Percentiles rank a stretch among this genome's conserved stretches.
Conservation (phyloP, 1,139 yeast species). For the Sugiyamaella novakii region DNA sequence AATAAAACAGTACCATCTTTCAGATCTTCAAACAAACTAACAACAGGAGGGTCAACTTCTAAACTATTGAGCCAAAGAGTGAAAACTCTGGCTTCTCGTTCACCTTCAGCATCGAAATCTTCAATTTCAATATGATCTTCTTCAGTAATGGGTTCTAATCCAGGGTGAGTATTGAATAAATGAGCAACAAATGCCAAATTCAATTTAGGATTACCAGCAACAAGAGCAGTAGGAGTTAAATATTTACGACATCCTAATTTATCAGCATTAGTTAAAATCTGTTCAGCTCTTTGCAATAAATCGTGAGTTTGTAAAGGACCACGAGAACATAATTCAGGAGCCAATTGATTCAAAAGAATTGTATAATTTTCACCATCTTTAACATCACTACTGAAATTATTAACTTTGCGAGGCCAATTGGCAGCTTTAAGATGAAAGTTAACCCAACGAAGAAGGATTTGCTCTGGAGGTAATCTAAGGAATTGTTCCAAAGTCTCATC, state of each 20-base stretch:
- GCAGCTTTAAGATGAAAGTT: slow-evolving; percentile 95
- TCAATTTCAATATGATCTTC: slow-evolving; percentile 78
- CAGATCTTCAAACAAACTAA: slow-evolving; percentile 87
- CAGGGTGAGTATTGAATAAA: slow-evolving; percentile 93
- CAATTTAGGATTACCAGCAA: slow-evolving; percentile 94
- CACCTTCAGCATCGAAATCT: slow-evolving; percentile 99
- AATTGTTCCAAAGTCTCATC: slow-evolving; percentile 98
- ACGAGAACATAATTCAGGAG: slow-evolving; percentile 78
- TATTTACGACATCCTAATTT: slow-evolving; percentile 90
- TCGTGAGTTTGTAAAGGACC: slow-evolving; percentile 77
- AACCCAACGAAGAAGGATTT: slow-evolving; percentile 95
- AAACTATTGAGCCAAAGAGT: slow-evolving; percentile 95
- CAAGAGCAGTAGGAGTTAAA: slow-evolving; percentile 88
- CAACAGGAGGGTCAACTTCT: slow-evolving; percentile 94
- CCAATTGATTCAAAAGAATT: slow-evolving; percentile 81
- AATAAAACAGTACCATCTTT: slow-evolving; percentile 88
- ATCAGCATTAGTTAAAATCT: slow-evolving; percentile 82
- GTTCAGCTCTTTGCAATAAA: slow-evolving; percentile 79
- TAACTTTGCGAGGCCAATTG: slow-evolving; percentile 82
- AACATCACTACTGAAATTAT: slow-evolving; percentile 84
- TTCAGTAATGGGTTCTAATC: slow-evolving; percentile 93
- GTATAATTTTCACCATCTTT: slow-evolving; percentile 96
- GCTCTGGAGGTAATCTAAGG: slow-evolving; percentile 95
- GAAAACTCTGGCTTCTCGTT: slow-evolving; percentile 97
- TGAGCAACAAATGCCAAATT: slow-evolving; percentile 97